A percentile compares a stretch with the other conserved stretches of the same genome.
phyloP scores from a whole-genome alignment of 768 basidiomycete genomes.

The Nevesoporus exiguus region DNA sequence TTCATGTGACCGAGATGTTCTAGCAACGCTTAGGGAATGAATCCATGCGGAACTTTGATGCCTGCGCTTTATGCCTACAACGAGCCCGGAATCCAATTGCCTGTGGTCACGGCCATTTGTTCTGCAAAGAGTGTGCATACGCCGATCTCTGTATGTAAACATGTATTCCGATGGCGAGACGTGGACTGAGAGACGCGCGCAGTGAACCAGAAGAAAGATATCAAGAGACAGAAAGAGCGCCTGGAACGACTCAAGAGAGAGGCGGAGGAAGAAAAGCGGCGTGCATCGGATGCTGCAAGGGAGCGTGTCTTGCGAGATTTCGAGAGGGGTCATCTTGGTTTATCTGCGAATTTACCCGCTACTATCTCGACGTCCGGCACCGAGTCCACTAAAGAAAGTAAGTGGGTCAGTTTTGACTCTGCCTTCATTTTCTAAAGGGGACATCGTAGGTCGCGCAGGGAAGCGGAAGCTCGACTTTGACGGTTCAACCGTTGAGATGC shows the following conservation, averaged over 20 bases:
- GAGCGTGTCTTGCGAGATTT: conserved; percentile 90
- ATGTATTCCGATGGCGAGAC: conserved; percentile 1
- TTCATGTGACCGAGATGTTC: conserved; percentile 4
- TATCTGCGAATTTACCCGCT: conserved; percentile 45
- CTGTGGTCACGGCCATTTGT: conserved; percentile 85
- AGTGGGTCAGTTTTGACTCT: conserved; percentile 7
- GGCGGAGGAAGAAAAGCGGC: conserved; percentile 74
- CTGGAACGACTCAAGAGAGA: conserved; percentile 73
- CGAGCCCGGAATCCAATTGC: conserved; percentile 79
- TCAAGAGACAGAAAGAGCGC: conserved; percentile 84
- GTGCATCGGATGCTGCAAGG: conserved; percentile 69
- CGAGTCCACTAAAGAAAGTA: conserved; percentile 36
- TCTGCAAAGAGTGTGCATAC: conserved; percentile 94
- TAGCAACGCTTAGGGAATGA: conserved; percentile 65
- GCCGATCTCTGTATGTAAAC: conserved; percentile 67
- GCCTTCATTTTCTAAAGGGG: neutral
- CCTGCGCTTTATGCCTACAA: conserved; percentile 85
- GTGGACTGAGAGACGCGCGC: conserved; percentile 15
- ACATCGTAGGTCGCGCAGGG: conserved; percentile 48
- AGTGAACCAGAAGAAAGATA: conserved; percentile 90
- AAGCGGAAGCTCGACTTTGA: conserved; percentile 91
- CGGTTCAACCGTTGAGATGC: conserved; percentile 59
- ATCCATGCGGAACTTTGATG: conserved; percentile 89
- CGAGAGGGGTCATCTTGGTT: conserved; percentile 76
- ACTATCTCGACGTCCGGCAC: conserved; percentile 37